Evolutionary conservation across 257 asterid genomes (phyloP).

Genomic region (Capsicum baccatum): DNA sequence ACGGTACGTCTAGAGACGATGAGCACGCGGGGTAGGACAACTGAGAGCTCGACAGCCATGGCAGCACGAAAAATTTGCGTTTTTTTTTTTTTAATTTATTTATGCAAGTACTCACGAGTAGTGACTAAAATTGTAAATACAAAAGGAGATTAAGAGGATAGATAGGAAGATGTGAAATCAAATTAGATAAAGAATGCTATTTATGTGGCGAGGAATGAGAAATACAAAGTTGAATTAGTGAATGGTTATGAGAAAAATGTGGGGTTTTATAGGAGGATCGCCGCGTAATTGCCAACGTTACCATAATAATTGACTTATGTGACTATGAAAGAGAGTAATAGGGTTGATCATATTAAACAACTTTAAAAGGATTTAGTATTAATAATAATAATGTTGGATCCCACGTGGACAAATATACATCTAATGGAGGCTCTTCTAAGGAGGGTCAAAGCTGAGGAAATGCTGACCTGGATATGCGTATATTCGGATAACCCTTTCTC

Average conservation of each 20-base stretch:
- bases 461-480: constrained; percentile 27
- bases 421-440: constrained; percentile 18
- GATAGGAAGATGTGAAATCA: not conserved
- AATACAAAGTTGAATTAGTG: constrained; percentile 15
- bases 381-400: not conserved
- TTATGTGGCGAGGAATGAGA: constrained; percentile 5
- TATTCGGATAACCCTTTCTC: constrained; percentile 14
- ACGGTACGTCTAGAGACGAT: constrained; percentile 66
- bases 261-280: constrained; percentile 10
- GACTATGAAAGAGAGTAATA: not conserved
- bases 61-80: not conserved
- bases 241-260: not conserved
- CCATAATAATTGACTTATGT: not conserved
- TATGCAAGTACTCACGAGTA: not conserved
- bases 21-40: constrained; percentile 64
- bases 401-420: not conserved
- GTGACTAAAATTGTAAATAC: not conserved
- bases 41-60: constrained; percentile 58
- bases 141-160: not conserved
- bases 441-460: constrained; percentile 28
- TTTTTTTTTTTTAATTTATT: not conserved
- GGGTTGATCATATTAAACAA: not conserved
- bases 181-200: not conserved
- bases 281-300: constrained; percentile 4
- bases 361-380: not conserved